Evolutionary conservation across 2,329 filamentous ascomycete species (phyloP), one percentile per base, ranked within the genome.

Genomic region (Plenodomus biglobosus): DNA sequence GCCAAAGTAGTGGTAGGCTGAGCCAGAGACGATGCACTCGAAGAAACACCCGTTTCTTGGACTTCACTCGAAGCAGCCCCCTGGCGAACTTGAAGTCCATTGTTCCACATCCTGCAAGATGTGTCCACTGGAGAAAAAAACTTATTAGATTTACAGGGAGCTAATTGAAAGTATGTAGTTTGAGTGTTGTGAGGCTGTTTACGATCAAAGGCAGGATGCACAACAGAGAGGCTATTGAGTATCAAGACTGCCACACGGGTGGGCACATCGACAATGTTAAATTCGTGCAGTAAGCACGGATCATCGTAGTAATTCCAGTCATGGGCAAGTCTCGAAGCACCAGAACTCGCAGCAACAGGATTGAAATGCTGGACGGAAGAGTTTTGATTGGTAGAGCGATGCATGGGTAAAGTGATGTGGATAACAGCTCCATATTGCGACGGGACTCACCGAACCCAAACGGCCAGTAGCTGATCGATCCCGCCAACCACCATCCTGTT

Each of bases 1-100:
- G 59, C 49, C 39, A 64, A 45, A 11, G 38, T 46, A 8, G 27
- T 46, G 20, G 56, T 48, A 8, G 55, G 57, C 37, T 55, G 52
- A 8, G 7, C 11, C 6, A 7, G 27, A 7, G 46, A 19, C 13
- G 21, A 3, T 30, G 19, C 37, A 10, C 36, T 19, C 16, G 38
- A 35, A 6, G 17, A 27, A 11, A 3, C 18, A 30, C 1, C 16
- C 13, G n/a, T 24, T 10, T 22, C n/a, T n/a, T n/a, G n/a, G n/a
- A n/a, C n/a, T n/a, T n/a, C 37, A 10, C 36, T 19, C 16, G 38
- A 35, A 6, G 17, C 38, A 11, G 3, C 18, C 20, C 1, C 36
- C 40, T 46, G 43, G 7, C 43, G 43, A 34, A 30, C 37, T 17
- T 37, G 27, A 27, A 46, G 43, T 32, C 22, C 27, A 3, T 15